Conservation (phyloP, 1,139 yeast species). For the Taiozyma sp. region DNA sequence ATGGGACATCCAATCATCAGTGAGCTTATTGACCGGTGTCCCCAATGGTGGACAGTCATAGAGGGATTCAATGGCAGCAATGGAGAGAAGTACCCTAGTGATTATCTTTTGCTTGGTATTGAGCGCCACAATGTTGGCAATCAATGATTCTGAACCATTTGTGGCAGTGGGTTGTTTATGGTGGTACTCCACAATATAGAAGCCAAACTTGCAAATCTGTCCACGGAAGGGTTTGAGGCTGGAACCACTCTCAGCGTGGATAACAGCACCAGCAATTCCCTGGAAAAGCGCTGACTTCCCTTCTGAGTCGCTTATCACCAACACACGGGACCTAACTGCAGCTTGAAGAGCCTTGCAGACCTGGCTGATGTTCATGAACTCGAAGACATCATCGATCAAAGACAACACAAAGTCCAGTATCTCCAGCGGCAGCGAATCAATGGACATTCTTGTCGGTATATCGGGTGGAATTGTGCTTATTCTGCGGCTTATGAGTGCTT, state of each 20-base stretch:
- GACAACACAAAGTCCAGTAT: constrained; percentile 5
- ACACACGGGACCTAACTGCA: constrained; percentile 10
- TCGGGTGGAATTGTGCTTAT: too few relatives aligned
- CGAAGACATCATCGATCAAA: constrained; percentile 12
- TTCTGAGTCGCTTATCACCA: constrained; percentile 14
- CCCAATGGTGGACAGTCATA: constrained; percentile 1
- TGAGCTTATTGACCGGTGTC: neutral
- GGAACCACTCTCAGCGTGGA: constrained; percentile 3
- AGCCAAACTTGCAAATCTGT: constrained; percentile 3
- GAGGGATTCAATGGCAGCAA: constrained; percentile 1
- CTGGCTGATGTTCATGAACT: constrained; percentile 5
- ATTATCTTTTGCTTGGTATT: constrained; percentile 3
- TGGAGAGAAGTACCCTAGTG: constrained; percentile 2
- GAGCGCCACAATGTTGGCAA: constrained; percentile 2
- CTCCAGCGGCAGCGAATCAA: constrained; percentile 8
- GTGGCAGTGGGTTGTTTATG: constrained; percentile 1
- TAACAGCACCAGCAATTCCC: constrained; percentile 6
- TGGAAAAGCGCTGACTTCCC: constrained; percentile 9
- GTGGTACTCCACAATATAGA: constrained; percentile 12
- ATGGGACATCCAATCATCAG: constrained; percentile 3
- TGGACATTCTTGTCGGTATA: constrained; percentile 1
- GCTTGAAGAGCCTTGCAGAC: constrained; percentile 13
- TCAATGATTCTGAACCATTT: constrained; percentile 3
- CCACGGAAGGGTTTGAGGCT: neutral
- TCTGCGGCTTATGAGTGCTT: neutral